Base-by-base conservation (phyloP, 495 filamentous ascomycete genomes). In the Glonium stellatum region DNA sequence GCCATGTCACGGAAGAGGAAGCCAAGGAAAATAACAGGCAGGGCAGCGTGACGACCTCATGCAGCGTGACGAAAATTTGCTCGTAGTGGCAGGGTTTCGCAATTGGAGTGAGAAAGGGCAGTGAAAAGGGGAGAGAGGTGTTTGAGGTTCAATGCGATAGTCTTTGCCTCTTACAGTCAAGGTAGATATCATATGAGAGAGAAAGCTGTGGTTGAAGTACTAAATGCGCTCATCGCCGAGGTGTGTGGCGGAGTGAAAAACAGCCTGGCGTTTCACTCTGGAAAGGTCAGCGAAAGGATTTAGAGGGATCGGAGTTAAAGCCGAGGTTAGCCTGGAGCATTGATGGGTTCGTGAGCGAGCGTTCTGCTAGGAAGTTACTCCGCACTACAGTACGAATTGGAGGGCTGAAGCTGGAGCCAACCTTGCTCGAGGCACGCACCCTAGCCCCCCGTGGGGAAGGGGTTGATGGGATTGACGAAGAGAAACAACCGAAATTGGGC, bases 1-100 rank as follows among this genome's bases (percentile, higher is more conserved):
- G 61, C 49, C 61, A 63, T 59, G 5, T 51, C 48, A 51, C 19
- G 18, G 25, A 22, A 18, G 39, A 15, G 13, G 18, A 44, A 44
- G 39, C 39, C 39, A 18, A 18, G 39, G 39, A 44, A 44, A 11
- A 18, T 13, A 11, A 44, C 4, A 3, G 13, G 13, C 39, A 13
- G 18, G 18, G 18, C 4, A 44, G 39, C 39, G 4, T 13, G 4
- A 13, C 39, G 39, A 18, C 13, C 39, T 18, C 39, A 44, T 44
- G 39, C 39, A 44, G 13, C 39, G 39, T 44, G 18, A 44, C 13
- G 2, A 18, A 44, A 13, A 4, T 44, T 4, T 18, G 4, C 39
- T 13, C 39, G 39, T 44, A 11, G 39, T 15, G 39, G 39, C 39
- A 44, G 39, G 39, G 10, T 44, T 44, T 2, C 1, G 18, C 12